These are phyloP conservation scores for Solanum hybrid DNA, from an alignment of 305 asterid species.

Conservation along the genomic window DNA sequence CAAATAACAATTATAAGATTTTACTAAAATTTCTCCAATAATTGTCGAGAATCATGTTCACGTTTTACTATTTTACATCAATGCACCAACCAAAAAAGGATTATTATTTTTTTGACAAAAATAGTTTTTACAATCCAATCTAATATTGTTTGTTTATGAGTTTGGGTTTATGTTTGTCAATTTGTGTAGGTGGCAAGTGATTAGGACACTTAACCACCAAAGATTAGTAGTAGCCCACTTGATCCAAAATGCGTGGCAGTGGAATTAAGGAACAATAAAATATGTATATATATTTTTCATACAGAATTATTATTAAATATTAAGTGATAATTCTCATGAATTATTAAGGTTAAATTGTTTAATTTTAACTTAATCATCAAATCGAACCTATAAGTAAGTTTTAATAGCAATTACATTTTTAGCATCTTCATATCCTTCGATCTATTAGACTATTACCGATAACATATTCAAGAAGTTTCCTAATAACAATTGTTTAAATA, in stretches of 20 bases:
- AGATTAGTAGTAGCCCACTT: neutral
- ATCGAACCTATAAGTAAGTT: neutral
- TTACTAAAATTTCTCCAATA: neutral
- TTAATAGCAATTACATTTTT: neutral
- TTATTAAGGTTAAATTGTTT: neutral
- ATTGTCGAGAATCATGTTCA: neutral
- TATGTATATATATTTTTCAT: neutral
- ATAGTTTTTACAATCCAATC: neutral
- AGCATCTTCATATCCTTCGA: neutral
- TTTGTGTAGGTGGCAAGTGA: neutral
- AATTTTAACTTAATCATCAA: neutral
- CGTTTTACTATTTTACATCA: neutral
- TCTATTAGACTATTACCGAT: neutral
- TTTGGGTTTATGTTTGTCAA: neutral
- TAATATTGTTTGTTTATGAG: neutral
- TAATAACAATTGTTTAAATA: too few species aligned
- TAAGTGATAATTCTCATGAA: neutral
- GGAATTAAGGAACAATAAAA: neutral
- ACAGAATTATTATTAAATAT: neutral
- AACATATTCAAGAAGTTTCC: neutral
- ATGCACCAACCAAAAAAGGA: neutral
- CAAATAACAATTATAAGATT: neutral
- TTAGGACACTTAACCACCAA: neutral
- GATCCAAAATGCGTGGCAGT: neutral
- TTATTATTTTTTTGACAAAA: neutral